A percentile compares a stretch with the other conserved stretches of the same genome.
Evolutionary conservation across 768 basidiomycete genomes (phyloP).

Genomic region (Tulasnella sp.): DNA sequence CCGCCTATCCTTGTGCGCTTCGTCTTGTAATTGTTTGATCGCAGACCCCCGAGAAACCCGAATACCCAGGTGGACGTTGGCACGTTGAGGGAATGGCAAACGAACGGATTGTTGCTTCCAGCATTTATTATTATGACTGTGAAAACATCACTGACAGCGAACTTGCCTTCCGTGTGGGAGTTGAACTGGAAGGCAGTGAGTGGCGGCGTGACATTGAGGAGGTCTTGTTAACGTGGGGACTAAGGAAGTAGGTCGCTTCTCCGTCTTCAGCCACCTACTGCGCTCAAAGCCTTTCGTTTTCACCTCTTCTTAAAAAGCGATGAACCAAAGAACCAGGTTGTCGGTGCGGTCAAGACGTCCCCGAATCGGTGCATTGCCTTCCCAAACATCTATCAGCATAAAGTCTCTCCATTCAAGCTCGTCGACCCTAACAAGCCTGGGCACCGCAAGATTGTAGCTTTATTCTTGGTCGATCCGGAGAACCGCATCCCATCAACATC

Average conservation of each 20-base stretch:
- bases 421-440: conserved; percentile 17
- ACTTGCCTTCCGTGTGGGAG: conserved; percentile 36
- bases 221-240: conserved; percentile 46
- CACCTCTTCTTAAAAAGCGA: not conserved
- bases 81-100: conserved; percentile 41
- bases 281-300: conserved; percentile 20
- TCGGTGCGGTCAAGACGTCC: not conserved
- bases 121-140: conserved; percentile 31
- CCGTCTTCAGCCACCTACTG: conserved; percentile 34
- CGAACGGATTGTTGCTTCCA: conserved; percentile 32
- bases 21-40: not conserved
- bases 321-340: not conserved
- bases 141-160: conserved; percentile 37
- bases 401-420: conserved; percentile 15
- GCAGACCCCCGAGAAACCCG: conserved; percentile 39
- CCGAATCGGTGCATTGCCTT: conserved; percentile 18
- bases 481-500: conserved; percentile 2
- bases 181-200: conserved; percentile 30
- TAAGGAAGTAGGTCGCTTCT: conserved; percentile 29
- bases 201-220: conserved; percentile 31
- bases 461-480: conserved; percentile 13
- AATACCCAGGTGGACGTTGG: conserved; percentile 48
- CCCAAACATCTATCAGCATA: conserved; percentile 24
- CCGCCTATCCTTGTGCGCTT: not conserved
- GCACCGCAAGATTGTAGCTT: conserved; percentile 19